These are phyloP conservation scores for Arabis hirsuta DNA, from an alignment of 345 rosid genomes.

Conservation along the genomic window DNA sequence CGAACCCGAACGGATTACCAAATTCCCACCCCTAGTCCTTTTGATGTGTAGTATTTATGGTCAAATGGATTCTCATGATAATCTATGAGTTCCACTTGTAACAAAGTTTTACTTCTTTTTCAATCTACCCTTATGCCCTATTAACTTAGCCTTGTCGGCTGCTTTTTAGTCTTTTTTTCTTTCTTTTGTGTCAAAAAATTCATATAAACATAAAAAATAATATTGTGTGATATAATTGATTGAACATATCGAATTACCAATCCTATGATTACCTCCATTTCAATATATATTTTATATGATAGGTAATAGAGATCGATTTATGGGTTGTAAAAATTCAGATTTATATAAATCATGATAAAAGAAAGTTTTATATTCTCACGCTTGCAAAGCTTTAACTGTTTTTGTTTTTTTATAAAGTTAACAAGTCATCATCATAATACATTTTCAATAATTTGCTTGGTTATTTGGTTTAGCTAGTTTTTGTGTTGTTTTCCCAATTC, in stretches of 20 bases:
- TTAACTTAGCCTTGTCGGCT: conserved; percentile 44
- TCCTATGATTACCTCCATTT: conserved; percentile 36
- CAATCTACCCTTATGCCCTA: conserved; percentile 40
- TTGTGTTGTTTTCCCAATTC: not conserved
- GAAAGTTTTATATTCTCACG: conserved; percentile 37
- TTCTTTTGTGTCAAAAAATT: not conserved
- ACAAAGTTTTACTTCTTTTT: conserved; percentile 43
- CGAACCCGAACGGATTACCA: no score
- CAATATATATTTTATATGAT: conserved; percentile 8
- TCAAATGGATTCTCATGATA: conserved; percentile 44
- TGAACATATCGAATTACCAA: conserved; percentile 31
- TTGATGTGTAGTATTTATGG: conserved; percentile 21
- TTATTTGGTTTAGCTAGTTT: not conserved
- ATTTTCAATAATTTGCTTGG: not conserved
- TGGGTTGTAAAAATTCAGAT: conserved; percentile 18
- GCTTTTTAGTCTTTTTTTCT: conserved; percentile 19
- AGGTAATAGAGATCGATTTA: conserved; percentile 10
- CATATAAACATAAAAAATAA: not conserved
- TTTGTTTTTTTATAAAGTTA: conserved; percentile 24
- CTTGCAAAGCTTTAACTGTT: conserved; percentile 36
- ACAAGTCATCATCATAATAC: conserved; percentile 15
- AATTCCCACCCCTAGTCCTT: no score
- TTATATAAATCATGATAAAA: conserved; percentile 15
- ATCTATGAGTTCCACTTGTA: conserved; percentile 46
- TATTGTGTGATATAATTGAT: not conserved